A percentile compares a stretch with the other conserved stretches of the same genome.
These are phyloP conservation scores for Voacanga thouarsii DNA, from an alignment of 257 asterid species.

Conservation along the genomic window DNA sequence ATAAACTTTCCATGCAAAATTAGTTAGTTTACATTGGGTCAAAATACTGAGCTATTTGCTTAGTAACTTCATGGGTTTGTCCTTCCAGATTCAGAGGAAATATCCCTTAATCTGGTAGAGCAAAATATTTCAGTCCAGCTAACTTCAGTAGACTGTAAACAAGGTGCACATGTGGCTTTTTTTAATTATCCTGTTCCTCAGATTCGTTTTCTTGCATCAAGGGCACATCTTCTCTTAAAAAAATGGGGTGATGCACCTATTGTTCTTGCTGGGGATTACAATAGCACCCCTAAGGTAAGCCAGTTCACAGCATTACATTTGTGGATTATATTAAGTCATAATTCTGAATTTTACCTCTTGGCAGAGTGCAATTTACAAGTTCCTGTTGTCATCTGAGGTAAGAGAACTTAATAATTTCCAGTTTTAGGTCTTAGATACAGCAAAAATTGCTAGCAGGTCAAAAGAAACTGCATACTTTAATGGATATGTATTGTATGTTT, in stretches of 20 bases:
- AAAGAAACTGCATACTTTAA: neutral
- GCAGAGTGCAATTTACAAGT: slow-evolving; percentile 42
- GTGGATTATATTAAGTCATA: slow-evolving; percentile 2
- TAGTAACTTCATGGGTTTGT: neutral
- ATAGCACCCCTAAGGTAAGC: slow-evolving; percentile 38
- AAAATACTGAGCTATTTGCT: neutral
- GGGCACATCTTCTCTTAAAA: slow-evolving; percentile 34
- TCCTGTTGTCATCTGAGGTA: slow-evolving; percentile 34
- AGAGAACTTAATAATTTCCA: neutral
- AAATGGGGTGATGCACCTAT: slow-evolving; percentile 35
- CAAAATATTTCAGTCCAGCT: neutral
- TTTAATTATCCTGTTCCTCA: slow-evolving; percentile 15
- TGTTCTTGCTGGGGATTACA: slow-evolving; percentile 44
- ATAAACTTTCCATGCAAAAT: neutral
- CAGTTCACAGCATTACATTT: neutral
- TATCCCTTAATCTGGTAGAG: neutral
- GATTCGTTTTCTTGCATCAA: slow-evolving; percentile 32
- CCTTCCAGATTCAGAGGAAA: neutral
- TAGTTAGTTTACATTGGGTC: neutral
- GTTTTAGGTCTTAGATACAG: neutral
- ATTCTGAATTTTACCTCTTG: slow-evolving; percentile 7
- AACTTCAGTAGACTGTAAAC: neutral
- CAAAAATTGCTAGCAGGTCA: slow-evolving; percentile 5
- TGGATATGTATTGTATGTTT: neutral
- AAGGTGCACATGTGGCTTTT: neutral